Evolutionary conservation across 2,329 filamentous ascomycete genomes (phyloP).

Genomic region (Fusarium clavum): DNA sequence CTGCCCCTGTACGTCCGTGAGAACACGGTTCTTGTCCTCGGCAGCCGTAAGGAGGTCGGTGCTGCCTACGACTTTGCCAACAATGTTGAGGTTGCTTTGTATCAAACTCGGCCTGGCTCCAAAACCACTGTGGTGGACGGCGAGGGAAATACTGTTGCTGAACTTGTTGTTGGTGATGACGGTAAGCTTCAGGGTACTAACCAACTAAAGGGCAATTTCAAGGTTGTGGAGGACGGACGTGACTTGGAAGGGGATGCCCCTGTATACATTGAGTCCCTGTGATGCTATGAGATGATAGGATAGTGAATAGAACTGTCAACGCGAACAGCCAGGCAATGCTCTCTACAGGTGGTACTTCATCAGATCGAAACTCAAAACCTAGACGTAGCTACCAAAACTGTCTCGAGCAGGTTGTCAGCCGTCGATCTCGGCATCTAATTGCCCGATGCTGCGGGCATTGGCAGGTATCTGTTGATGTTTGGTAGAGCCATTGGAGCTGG

Average conservation of each 20-base stretch:
- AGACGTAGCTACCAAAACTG: neutral
- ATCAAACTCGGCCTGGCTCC: slow-evolving; percentile 56
- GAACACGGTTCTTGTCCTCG: slow-evolving; percentile 61
- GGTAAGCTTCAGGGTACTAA: slow-evolving; percentile 55
- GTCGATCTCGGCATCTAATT: neutral
- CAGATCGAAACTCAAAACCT: neutral
- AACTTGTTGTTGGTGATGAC: slow-evolving; percentile 54
- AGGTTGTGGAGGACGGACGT: slow-evolving; percentile 41
- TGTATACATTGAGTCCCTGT: slow-evolving; percentile 41
- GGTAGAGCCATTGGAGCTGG: neutral
- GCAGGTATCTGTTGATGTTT: neutral
- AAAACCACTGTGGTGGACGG: slow-evolving; percentile 57
- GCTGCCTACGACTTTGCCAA: slow-evolving; percentile 61
- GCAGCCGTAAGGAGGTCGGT: slow-evolving; percentile 53
- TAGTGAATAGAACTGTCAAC: neutral
- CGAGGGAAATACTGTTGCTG: slow-evolving; percentile 56
- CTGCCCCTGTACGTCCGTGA: slow-evolving; percentile 70
- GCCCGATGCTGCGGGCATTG: neutral
- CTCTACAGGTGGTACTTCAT: neutral
- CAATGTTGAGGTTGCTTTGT: slow-evolving; percentile 62
- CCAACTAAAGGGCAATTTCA: slow-evolving; percentile 54
- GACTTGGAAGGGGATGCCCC: slow-evolving; percentile 44
- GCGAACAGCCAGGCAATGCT: neutral
- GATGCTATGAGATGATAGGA: neutral
- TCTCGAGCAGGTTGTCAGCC: neutral